A percentile compares a stretch with the other conserved stretches of the same genome.
phyloP scores from a whole-genome alignment of 2,329 filamentous ascomycete genomes.

The Aspergillus jensenii region DNA sequence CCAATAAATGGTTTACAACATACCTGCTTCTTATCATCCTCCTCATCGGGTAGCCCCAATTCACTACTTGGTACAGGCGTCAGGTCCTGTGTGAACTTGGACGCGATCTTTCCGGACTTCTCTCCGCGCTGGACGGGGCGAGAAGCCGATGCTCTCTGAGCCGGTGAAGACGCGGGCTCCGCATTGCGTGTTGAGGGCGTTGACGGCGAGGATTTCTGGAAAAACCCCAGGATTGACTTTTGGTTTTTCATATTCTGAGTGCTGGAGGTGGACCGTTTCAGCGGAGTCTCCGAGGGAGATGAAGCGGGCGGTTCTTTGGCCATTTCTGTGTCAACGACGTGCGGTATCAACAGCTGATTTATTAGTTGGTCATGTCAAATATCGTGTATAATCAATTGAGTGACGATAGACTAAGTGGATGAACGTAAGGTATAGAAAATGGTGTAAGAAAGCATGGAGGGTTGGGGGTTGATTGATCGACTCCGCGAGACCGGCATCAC shows the following conservation, averaged over 20 bases:
- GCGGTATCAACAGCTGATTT: neutral
- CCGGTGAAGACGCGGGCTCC: conserved; percentile 39
- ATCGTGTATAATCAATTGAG: neutral
- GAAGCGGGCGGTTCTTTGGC: conserved; percentile 36
- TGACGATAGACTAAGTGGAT: neutral
- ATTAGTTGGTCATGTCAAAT: conserved; percentile 4
- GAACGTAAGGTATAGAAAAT: neutral
- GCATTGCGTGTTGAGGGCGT: conserved; percentile 35
- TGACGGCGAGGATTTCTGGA: conserved; percentile 59
- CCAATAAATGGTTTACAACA: conserved; percentile 39
- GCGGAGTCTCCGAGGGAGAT: conserved; percentile 36
- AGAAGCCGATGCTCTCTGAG: conserved; percentile 33
- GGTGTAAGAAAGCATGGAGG: neutral
- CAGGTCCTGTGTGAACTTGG: conserved; percentile 49
- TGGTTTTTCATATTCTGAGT: conserved; percentile 59
- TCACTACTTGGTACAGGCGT: conserved; percentile 84
- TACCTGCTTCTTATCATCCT: conserved; percentile 49
- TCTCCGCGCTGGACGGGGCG: conserved; percentile 36
- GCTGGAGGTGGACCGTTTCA: conserved; percentile 43
- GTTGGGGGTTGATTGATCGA: conserved; percentile 15
- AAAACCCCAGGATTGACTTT: conserved; percentile 76
- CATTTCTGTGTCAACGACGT: conserved; percentile 28
- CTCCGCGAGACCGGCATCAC: conserved; percentile 25
- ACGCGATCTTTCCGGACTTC: conserved; percentile 49
- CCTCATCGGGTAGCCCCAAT: conserved; percentile 66